Conservation (phyloP, 441 rosid species). For the Populus hybrid region DNA sequence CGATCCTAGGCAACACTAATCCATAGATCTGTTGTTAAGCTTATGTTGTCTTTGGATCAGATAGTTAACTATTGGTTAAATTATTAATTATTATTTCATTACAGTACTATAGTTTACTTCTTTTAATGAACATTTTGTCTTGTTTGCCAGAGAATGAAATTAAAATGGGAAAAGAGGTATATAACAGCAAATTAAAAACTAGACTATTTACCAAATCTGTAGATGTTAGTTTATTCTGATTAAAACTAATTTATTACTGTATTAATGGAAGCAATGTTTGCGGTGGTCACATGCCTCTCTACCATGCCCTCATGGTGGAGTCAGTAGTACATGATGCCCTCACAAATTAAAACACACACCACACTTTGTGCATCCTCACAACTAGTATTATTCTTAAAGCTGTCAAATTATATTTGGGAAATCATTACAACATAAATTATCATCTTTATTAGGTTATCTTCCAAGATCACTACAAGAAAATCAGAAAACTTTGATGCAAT, state of each 20-base stretch:
- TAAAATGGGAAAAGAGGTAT: not conserved
- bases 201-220: not conserved
- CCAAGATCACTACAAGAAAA: no score
- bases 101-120: slow-evolving; percentile 9
- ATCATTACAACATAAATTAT: not conserved
- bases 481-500: no score
- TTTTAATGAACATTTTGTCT: slow-evolving; percentile 18
- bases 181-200: not conserved
- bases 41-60: not conserved
- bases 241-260: not conserved
- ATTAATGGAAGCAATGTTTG: slow-evolving; percentile 30
- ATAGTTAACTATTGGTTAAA: not conserved
- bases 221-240: not conserved
- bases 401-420: not conserved
- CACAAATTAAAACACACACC: no score
- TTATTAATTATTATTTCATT: not conserved
- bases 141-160: slow-evolving; percentile 3
- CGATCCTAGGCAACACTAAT: slow-evolving; percentile 39
- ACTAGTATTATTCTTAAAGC: slow-evolving; percentile 1
- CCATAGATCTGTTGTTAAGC: slow-evolving; percentile 21
- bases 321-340: slow-evolving; percentile 5
- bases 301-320: slow-evolving; percentile 20
- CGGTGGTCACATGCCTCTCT: slow-evolving; percentile 48
- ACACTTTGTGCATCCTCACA: no score
- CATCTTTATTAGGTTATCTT: not conserved